Percentiles rank a stretch among this genome's conserved stretches.
These are phyloP conservation scores for Ceratonia siliqua DNA, from an alignment of 306 rosid genomes.

Conservation along the genomic window DNA sequence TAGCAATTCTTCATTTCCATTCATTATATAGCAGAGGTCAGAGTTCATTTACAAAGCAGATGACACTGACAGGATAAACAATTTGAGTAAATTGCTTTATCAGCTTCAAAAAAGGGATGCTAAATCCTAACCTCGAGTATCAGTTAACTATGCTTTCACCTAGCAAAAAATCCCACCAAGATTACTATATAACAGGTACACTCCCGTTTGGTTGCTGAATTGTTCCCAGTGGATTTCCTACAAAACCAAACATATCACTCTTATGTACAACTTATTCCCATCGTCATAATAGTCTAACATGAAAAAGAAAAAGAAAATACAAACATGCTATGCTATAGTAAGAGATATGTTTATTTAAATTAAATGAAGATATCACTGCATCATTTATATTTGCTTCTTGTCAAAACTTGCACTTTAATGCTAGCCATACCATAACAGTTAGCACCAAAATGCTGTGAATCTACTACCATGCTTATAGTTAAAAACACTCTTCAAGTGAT, in stretches of 20 bases:
- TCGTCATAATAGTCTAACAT: conserved; percentile 21
- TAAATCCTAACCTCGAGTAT: conserved; percentile 68
- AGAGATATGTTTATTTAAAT: conserved; percentile 13
- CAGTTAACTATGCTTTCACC: conserved; percentile 56
- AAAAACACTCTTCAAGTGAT: conserved; percentile 1
- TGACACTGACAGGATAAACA: conserved; percentile 52
- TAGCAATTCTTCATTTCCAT: conserved; percentile 39
- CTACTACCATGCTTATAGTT: conserved; percentile 9
- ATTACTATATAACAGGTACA: conserved; percentile 72
- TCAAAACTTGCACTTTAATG: conserved; percentile 19
- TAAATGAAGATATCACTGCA: conserved; percentile 11
- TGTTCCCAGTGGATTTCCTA: conserved; percentile 72
- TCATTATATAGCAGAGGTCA: conserved; percentile 41
- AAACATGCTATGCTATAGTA: background rate
- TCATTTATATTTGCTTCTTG: conserved; percentile 12
- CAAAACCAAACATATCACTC: conserved; percentile 52
- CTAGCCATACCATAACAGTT: conserved; percentile 8
- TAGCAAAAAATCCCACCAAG: conserved; percentile 46
- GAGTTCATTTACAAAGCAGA: conserved; percentile 51
- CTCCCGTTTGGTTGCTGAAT: conserved; percentile 75
- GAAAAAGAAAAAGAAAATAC: background rate
- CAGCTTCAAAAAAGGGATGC: conserved; percentile 52
- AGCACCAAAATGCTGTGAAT: conserved; percentile 25
- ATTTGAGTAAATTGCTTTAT: conserved; percentile 53
- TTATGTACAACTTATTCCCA: conserved; percentile 18